Evolutionary conservation across 1,284 basidiomycete genomes (phyloP).

Genomic region (Mycosarcoma mackinlayi): DNA sequence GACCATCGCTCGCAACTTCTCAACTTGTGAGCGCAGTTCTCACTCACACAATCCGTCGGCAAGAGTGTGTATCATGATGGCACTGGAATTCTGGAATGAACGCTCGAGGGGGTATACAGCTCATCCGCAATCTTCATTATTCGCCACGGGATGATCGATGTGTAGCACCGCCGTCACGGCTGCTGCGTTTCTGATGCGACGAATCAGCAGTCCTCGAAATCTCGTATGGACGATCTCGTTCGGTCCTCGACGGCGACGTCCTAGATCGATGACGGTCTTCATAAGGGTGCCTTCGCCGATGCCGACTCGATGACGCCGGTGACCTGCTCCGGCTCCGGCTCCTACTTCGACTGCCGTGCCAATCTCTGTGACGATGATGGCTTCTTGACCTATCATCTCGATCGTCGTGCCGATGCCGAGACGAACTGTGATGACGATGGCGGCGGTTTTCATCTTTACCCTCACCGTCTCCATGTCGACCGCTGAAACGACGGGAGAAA

Average conservation of each 20-base stretch:
- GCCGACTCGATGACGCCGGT: conserved; percentile 11
- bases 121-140: neutral
- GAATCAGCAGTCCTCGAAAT: neutral
- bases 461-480: conserved; percentile 12
- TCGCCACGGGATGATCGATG: neutral
- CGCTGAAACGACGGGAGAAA: conserved; percentile 6
- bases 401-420: conserved; percentile 10
- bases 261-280: conserved; percentile 4
- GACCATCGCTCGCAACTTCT: neutral
- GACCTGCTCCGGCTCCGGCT: conserved; percentile 36
- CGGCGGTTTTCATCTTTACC: conserved; percentile 15
- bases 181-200: conserved; percentile 1
- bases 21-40: too few species aligned
- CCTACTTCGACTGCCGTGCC: neutral
- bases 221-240: conserved; percentile 2
- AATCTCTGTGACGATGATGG: conserved; percentile 5
- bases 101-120: too few species aligned
- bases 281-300: conserved; percentile 5
- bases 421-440: conserved; percentile 6
- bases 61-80: too few species aligned
- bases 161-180: neutral
- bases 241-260: neutral
- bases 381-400: conserved; percentile 11
- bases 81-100: too few species aligned
- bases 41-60: neutral